A percentile compares a stretch with the other conserved stretches of the same genome.
These are phyloP conservation scores for Pseudocercospora macadamiae DNA, from an alignment of 2,329 filamentous ascomycete genomes.

Conservation along the genomic window DNA sequence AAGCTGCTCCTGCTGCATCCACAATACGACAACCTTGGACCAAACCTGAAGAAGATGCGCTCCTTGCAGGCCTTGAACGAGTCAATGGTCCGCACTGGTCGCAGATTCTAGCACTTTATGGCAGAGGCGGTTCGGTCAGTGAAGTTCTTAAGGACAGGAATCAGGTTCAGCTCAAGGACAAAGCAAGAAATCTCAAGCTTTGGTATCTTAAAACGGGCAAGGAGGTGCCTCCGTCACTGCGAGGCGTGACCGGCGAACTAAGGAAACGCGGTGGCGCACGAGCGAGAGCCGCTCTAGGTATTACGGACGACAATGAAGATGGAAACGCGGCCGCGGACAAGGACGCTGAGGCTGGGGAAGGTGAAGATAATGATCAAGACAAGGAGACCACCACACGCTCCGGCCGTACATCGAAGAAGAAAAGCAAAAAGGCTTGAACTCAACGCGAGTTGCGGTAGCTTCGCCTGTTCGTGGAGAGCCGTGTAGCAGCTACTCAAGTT, in stretches of 20 bases:
- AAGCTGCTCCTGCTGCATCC: slow-evolving; percentile 23
- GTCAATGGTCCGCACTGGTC: slow-evolving; percentile 94
- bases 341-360: slow-evolving; percentile 18
- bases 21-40: slow-evolving; percentile 73
- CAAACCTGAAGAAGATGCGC: slow-evolving; percentile 83
- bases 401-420: slow-evolving; percentile 19
- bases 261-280: slow-evolving; percentile 63
- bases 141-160: slow-evolving; percentile 86
- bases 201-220: slow-evolving; percentile 92
- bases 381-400: slow-evolving; percentile 11
- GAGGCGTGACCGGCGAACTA: slow-evolving; percentile 85
- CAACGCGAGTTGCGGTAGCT: no score
- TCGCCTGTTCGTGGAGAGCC: neutral
- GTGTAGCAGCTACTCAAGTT: neutral
- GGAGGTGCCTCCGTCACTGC: slow-evolving; percentile 85
- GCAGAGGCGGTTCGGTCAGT: slow-evolving; percentile 75
- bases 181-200: slow-evolving; percentile 84
- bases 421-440: slow-evolving; percentile 15
- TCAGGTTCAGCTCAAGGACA: slow-evolving; percentile 90
- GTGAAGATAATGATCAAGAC: slow-evolving; percentile 2
- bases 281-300: slow-evolving; percentile 38
- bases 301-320: slow-evolving; percentile 20
- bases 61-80: slow-evolving; percentile 85
- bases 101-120: slow-evolving; percentile 84
- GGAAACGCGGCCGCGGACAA: slow-evolving; percentile 8